Evolutionary conservation across 306 rosid genomes (phyloP).

Genomic region (Pterocarpus macrocarpus): DNA sequence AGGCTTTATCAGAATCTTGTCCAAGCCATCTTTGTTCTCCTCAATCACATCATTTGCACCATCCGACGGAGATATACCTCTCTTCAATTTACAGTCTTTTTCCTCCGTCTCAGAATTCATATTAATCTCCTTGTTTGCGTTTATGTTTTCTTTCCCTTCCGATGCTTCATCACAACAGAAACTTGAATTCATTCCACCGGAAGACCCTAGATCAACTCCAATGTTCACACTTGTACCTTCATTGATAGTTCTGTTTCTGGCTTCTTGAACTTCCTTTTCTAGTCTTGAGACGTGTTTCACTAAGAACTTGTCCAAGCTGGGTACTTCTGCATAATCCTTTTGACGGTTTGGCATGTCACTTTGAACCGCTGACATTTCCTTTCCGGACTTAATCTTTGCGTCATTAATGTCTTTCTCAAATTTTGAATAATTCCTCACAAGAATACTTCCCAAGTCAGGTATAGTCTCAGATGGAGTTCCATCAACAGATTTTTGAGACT

Average conservation of each 20-base stretch:
- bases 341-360: conserved; percentile 37
- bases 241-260: conserved; percentile 62
- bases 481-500: conserved; percentile 43
- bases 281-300: conserved; percentile 85
- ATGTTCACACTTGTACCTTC: conserved; percentile 45
- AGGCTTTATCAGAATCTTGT: conserved; percentile 70
- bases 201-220: conserved; percentile 39
- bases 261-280: conserved; percentile 88
- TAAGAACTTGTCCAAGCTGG: conserved; percentile 80
- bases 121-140: conserved; percentile 36
- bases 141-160: conserved; percentile 71
- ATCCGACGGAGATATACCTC: not conserved
- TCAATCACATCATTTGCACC: conserved; percentile 4
- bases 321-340: conserved; percentile 65
- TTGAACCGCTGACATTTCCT: conserved; percentile 47
- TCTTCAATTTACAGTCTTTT: not conserved
- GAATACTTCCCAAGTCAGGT: conserved; percentile 66
- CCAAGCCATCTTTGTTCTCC: conserved; percentile 61
- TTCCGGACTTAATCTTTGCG: conserved; percentile 50
- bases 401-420: conserved; percentile 61
- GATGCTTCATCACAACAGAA: conserved; percentile 48
- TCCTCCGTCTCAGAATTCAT: conserved; percentile 39
- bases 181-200: conserved; percentile 40
- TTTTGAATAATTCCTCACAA: conserved; percentile 56
- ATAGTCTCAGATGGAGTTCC: conserved; percentile 50